Evolutionary conservation across 495 filamentous ascomycete genomes (phyloP).

Genomic region (Haplographium delicatum): DNA sequence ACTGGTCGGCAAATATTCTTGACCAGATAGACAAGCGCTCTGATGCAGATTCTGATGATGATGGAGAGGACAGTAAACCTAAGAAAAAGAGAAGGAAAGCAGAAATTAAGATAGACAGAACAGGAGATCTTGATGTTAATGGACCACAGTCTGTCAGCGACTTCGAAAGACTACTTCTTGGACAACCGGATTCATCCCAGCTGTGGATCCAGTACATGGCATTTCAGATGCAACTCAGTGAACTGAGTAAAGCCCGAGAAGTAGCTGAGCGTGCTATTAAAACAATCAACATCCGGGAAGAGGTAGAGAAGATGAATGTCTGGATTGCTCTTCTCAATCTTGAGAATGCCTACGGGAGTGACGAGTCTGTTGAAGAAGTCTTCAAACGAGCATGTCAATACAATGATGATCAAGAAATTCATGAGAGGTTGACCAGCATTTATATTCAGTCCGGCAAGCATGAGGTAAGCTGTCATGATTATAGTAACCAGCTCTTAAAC

Average conservation of each 20-base stretch:
- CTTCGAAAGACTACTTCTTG: conserved; percentile 88
- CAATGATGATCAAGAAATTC: conserved; percentile 86
- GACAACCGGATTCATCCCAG: conserved; percentile 80
- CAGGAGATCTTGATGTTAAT: conserved; percentile 78
- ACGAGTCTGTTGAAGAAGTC: conserved; percentile 76
- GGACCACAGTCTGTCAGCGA: conserved; percentile 89
- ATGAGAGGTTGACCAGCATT: conserved; percentile 85
- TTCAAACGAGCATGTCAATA: conserved; percentile 93
- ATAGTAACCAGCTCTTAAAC: conserved; percentile 24
- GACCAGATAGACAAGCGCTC: conserved; percentile 39
- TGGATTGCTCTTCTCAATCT: conserved; percentile 94
- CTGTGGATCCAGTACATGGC: conserved; percentile 97
- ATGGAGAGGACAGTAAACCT: conserved; percentile 44
- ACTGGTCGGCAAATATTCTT: conserved; percentile 69
- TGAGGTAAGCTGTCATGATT: conserved; percentile 39
- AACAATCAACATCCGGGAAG: conserved; percentile 81
- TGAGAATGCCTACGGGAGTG: conserved; percentile 83
- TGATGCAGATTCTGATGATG: conserved; percentile 36
- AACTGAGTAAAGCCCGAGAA: conserved; percentile 76
- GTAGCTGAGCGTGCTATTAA: conserved; percentile 84
- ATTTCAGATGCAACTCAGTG: conserved; percentile 87
- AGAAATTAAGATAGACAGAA: conserved; percentile 79
- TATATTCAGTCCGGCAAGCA: conserved; percentile 87
- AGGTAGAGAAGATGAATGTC: conserved; percentile 86
- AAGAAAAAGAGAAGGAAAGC: conserved; percentile 73